These are phyloP conservation scores for Coelastrella sp. DNA, from an alignment of 139 green algal species.

Conservation along the genomic window DNA sequence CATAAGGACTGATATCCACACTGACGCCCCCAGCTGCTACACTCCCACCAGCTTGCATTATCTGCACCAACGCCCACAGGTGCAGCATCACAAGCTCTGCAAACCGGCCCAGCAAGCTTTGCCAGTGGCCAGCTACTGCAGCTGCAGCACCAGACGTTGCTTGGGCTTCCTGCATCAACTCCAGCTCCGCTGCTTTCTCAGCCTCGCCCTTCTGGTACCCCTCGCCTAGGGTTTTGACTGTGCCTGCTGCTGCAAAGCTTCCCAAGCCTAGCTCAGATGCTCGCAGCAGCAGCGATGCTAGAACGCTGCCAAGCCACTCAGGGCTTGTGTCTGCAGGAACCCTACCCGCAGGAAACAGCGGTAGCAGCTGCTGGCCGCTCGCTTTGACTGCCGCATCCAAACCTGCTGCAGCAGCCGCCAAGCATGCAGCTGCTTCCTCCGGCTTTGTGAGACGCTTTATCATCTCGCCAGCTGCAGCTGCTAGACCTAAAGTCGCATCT, in stretches of 20 bases:
- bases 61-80: conserved; percentile 24
- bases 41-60: background rate
- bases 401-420: conserved; percentile 67
- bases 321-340: background rate
- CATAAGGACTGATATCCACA: background rate
- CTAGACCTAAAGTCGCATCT: conserved; percentile 62
- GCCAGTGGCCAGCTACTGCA: conserved; percentile 16
- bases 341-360: conserved; percentile 47
- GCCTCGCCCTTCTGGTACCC: background rate
- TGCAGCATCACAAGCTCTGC: conserved; percentile 1
- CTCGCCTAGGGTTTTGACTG: background rate
- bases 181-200: background rate
- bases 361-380: conserved; percentile 49
- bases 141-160: background rate
- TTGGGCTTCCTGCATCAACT: background rate
- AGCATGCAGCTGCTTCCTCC: conserved; percentile 57
- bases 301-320: conserved; percentile 68
- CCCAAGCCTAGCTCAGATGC: conserved; percentile 69
- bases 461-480: conserved; percentile 59
- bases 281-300: conserved; percentile 71
- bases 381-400: conserved; percentile 42
- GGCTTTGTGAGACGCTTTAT: conserved; percentile 60
- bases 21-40: background rate
- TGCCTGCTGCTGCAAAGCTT: conserved; percentile 5
- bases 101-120: background rate